Conservation (phyloP, 2,329 filamentous ascomycete species). For the Tolypocladium cylindrosporum region DNA sequence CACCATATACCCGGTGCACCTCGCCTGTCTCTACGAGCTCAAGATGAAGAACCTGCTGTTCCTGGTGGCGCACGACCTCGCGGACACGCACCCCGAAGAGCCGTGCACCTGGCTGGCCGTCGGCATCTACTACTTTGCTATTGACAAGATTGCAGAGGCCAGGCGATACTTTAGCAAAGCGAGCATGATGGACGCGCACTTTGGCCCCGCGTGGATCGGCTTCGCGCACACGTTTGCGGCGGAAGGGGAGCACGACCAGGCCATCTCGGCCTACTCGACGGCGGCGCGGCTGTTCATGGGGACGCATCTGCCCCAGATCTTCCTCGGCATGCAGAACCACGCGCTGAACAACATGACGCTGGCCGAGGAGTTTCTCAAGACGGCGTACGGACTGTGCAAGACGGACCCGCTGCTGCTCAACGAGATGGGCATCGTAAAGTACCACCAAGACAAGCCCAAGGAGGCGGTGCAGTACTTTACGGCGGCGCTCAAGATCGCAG, state of each 20-base stretch:
- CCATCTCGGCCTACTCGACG: constrained; percentile 94
- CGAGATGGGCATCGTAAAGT: constrained; percentile 92
- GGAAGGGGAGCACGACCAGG: constrained; percentile 96
- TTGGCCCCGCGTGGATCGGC: constrained; percentile 95
- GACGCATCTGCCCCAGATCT: constrained; percentile 89
- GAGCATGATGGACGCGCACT: constrained; percentile 94
- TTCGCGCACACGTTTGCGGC: constrained; percentile 98
- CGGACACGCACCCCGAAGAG: constrained; percentile 84
- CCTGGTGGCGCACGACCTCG: constrained; percentile 82
- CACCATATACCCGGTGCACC: constrained; percentile 76
- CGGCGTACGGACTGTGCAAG: constrained; percentile 72
- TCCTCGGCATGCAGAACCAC: constrained; percentile 96
- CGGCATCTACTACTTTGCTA: constrained; percentile 87
- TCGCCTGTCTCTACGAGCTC: constrained; percentile 85
- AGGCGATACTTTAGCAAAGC: constrained; percentile 95
- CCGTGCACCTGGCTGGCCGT: constrained; percentile 91
- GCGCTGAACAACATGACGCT: constrained; percentile 90
- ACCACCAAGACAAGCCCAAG: constrained; percentile 73
- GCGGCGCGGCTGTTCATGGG: constrained; percentile 92
- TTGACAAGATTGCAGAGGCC: constrained; percentile 83
- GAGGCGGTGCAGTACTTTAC: constrained; percentile 71
- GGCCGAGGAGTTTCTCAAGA: constrained; percentile 88
- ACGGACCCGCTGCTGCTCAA: constrained; percentile 87
- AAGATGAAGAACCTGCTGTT: constrained; percentile 82
- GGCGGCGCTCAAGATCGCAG: constrained; percentile 65